These are phyloP conservation scores for Pascua guehoae DNA, from an alignment of 1,284 basidiomycete genomes.

Conservation along the genomic window DNA sequence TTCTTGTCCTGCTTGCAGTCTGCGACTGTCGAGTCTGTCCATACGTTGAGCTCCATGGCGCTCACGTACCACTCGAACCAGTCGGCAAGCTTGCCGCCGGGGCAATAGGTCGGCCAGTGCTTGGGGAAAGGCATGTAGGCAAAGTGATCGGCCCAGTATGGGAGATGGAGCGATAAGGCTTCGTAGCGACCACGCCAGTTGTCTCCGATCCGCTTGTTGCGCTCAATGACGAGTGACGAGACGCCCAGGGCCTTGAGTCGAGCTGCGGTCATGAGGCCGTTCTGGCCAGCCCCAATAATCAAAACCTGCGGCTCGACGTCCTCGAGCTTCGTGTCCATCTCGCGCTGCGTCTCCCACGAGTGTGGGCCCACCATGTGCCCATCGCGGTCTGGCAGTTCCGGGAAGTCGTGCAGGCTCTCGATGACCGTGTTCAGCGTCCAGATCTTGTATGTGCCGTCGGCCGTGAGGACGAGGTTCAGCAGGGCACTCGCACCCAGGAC, in stretches of 20 bases:
- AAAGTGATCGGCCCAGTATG: constrained; percentile 53
- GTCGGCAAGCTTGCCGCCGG: constrained; percentile 49
- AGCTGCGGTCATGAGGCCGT: constrained; percentile 48
- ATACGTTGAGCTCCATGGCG: constrained; percentile 37
- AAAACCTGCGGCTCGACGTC: constrained; percentile 53
- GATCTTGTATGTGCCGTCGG: constrained; percentile 55
- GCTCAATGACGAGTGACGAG: constrained; percentile 46
- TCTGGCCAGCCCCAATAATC: constrained; percentile 51
- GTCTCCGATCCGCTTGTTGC: constrained; percentile 45
- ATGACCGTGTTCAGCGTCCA: constrained; percentile 58
- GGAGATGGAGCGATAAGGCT: constrained; percentile 60
- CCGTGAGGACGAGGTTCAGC: constrained; percentile 54
- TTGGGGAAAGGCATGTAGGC: constrained; percentile 52
- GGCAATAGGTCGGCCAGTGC: constrained; percentile 61
- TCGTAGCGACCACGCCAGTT: constrained; percentile 57
- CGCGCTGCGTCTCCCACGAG: constrained; percentile 20
- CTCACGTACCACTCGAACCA: constrained; percentile 39
- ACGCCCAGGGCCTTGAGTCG: constrained; percentile 49
- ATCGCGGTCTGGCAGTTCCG: constrained; percentile 40
- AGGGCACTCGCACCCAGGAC: constrained; percentile 55
- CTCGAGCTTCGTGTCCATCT: constrained; percentile 3
- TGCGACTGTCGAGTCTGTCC: constrained; percentile 52
- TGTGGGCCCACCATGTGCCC: constrained; percentile 26
- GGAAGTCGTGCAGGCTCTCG: constrained; percentile 55
- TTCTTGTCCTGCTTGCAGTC: constrained; percentile 51